phyloP scores from a whole-genome alignment of 371 early-diverging fungal species.

The Mucor racemosus region DNA sequence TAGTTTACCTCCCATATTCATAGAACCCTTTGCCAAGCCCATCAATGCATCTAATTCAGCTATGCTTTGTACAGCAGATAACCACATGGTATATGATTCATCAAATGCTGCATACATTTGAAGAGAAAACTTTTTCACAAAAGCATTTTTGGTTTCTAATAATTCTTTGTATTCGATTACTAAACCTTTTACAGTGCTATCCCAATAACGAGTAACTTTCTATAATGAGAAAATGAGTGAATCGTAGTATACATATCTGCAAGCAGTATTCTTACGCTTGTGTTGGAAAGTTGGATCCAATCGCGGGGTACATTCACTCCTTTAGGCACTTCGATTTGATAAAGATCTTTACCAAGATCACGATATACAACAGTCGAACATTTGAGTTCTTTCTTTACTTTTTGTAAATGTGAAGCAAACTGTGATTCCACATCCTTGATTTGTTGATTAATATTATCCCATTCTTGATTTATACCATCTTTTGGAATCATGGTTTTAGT shows the following conservation, averaged over 20 bases:
- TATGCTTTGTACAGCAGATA: constrained; percentile 36
- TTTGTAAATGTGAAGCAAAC: constrained; percentile 71
- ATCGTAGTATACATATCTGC: neutral
- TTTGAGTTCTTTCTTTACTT: constrained; percentile 65
- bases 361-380: constrained; percentile 71
- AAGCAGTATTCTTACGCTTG: constrained; percentile 56
- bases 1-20: constrained; percentile 64
- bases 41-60: constrained; percentile 94
- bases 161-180: constrained; percentile 82
- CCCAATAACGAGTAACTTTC: constrained; percentile 89
- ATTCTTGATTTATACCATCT: constrained; percentile 77
- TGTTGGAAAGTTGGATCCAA: constrained; percentile 83
- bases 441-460: constrained; percentile 65
- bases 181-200: constrained; percentile 65
- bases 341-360: constrained; percentile 95
- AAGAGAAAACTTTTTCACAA: constrained; percentile 67
- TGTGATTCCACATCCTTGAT: constrained; percentile 63
- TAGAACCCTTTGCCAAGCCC: constrained; percentile 78
- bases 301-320: constrained; percentile 76
- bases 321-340: constrained; percentile 91
- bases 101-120: constrained; percentile 76
- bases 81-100: constrained; percentile 1
- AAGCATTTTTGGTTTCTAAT: constrained; percentile 79
- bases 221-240: constrained; percentile 28
- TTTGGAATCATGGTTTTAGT: constrained; percentile 69